Percentiles rank a stretch among this genome's conserved stretches.
phyloP scores from a whole-genome alignment of 208 protist genomes.

The Leishmania lainsoni region DNA sequence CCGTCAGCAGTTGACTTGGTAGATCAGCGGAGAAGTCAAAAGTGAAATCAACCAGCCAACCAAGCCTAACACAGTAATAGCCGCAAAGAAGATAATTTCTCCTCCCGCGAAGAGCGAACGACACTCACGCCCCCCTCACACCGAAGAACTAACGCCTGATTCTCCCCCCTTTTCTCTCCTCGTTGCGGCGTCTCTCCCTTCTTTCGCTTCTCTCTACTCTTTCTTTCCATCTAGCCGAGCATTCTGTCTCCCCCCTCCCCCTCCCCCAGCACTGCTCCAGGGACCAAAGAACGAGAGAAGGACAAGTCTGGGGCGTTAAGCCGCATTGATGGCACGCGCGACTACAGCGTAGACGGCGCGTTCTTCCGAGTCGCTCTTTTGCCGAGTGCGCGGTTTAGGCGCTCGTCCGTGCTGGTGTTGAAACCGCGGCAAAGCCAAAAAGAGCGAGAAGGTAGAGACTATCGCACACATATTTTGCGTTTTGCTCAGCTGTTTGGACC shows the following conservation, averaged over 20 bases:
- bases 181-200: background rate
- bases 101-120: too few relatives aligned
- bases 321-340: background rate
- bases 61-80: too few relatives aligned
- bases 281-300: background rate
- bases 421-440: background rate
- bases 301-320: background rate
- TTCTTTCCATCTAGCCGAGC: background rate
- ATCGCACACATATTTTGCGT: too few relatives aligned
- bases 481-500: too few relatives aligned
- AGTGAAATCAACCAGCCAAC: background rate
- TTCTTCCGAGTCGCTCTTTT: background rate
- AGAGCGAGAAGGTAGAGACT: background rate
- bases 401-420: background rate
- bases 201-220: background rate
- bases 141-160: background rate
- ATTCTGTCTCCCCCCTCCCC: background rate
- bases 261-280: background rate
- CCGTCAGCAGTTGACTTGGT: background rate
- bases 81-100: too few relatives aligned
- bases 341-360: background rate
- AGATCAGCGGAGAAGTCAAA: background rate
- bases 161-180: background rate
- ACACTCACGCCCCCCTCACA: background rate
- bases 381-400: background rate